Percentiles rank a stretch among this genome's conserved stretches.
phyloP scores from a whole-genome alignment of 345 rosid species.

The Zanthoxylum bungeanum region DNA sequence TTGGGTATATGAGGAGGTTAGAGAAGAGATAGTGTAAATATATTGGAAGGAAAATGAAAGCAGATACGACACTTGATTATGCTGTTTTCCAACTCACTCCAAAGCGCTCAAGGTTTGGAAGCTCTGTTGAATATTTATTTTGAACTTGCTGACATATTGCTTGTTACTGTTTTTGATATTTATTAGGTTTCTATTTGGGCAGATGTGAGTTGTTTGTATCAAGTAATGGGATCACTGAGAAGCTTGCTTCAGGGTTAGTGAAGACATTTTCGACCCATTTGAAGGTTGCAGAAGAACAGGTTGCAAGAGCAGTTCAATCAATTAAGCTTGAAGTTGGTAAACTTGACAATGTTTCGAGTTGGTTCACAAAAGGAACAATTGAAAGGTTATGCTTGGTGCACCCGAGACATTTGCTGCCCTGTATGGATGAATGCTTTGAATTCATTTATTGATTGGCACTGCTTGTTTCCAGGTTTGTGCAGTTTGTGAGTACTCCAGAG shows the following conservation, averaged over 20 bases:
- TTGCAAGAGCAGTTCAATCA: conserved; percentile 49
- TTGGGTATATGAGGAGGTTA: conserved; percentile 26
- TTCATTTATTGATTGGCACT: conserved; percentile 12
- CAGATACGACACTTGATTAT: conserved; percentile 61
- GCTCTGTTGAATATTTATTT: conserved; percentile 8
- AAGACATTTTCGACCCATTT: conserved; percentile 89
- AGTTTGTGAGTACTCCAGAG: conserved; percentile 97
- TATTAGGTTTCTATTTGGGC: conserved; percentile 27
- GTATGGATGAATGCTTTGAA: not conserved
- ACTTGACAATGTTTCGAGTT: conserved; percentile 46
- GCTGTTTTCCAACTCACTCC: conserved; percentile 93
- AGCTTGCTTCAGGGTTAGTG: conserved; percentile 83
- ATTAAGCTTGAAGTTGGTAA: conserved; percentile 72
- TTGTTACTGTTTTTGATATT: conserved; percentile 2
- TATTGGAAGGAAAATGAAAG: conserved; percentile 52
- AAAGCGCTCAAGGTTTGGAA: conserved; percentile 65
- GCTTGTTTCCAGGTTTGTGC: conserved; percentile 75
- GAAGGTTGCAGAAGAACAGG: conserved; percentile 85
- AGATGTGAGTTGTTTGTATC: conserved; percentile 89
- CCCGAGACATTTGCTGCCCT: conserved; percentile 14
- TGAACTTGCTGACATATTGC: conserved; percentile 8
- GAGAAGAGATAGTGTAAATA: conserved; percentile 25
- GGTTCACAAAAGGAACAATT: conserved; percentile 97
- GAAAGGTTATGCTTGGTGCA: conserved; percentile 60
- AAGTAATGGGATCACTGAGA: conserved; percentile 68